A percentile compares a stretch with the other conserved stretches of the same genome.
phyloP scores from a whole-genome alignment of 2,329 filamentous ascomycete species.

The Neonectria neomacrospora region DNA sequence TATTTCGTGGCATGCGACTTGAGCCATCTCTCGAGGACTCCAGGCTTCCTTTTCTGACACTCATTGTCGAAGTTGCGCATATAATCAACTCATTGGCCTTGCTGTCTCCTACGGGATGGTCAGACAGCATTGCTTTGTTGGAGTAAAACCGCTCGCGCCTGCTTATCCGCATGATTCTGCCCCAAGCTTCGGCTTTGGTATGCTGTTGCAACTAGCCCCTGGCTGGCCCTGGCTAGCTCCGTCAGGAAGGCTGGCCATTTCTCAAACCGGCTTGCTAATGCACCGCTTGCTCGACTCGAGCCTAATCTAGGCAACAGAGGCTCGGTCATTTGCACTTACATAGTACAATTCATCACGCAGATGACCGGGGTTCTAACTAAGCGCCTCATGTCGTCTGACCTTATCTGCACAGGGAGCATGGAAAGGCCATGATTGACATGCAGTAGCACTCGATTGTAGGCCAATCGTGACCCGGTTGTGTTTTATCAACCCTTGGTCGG shows the following conservation, averaged over 20 bases:
- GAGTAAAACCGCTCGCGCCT: background rate
- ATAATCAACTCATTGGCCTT: background rate
- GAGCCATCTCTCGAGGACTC: background rate
- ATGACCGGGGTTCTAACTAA: background rate
- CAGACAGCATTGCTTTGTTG: background rate
- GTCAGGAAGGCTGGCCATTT: background rate
- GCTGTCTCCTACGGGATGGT: conserved; percentile 2
- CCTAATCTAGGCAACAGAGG: background rate
- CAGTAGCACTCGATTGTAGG: background rate
- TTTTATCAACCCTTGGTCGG: background rate
- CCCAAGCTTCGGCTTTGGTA: background rate
- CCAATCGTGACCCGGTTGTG: conserved; percentile 8
- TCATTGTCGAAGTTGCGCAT: background rate
- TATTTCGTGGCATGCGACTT: background rate
- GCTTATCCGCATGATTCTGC: background rate
- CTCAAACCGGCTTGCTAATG: background rate
- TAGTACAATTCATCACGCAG: background rate
- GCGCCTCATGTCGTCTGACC: conserved; percentile 1
- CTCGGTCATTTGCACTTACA: background rate
- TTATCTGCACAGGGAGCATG: conserved; percentile 5
- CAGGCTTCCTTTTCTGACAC: background rate
- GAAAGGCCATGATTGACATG: background rate
- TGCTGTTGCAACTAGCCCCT: background rate
- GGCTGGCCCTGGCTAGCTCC: background rate
- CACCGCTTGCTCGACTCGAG: background rate